Evolutionary conservation across 345 rosid genomes (phyloP).

Genomic region (Eucalyptus cloeziana): DNA sequence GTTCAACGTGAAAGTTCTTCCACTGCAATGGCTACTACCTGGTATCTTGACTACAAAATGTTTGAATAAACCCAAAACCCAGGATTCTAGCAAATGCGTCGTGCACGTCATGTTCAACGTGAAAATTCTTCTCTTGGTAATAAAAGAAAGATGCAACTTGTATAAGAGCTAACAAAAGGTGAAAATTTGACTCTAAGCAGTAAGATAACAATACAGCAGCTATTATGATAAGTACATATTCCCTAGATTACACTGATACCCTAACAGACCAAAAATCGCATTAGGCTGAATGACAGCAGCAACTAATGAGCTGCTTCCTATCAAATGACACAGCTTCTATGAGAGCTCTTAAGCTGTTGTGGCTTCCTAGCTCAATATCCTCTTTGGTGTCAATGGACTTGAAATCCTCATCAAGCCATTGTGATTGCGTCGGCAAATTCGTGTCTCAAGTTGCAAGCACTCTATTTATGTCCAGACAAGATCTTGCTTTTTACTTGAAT

Average conservation of each 20-base stretch:
- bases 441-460: neutral
- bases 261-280: neutral
- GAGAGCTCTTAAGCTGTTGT: neutral
- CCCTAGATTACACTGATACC: neutral
- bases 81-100: constrained; percentile 89
- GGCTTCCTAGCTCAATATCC: neutral
- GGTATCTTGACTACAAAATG: constrained; percentile 88
- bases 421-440: neutral
- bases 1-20: neutral
- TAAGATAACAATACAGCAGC: neutral
- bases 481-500: neutral
- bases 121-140: constrained; percentile 73
- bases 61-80: constrained; percentile 85
- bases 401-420: neutral
- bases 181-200: neutral
- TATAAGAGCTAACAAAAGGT: neutral
- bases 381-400: neutral
- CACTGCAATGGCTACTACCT: constrained; percentile 31
- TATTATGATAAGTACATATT: neutral
- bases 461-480: neutral
- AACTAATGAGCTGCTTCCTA: neutral
- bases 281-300: neutral
- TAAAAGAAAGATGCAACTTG: constrained; percentile 83
- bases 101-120: constrained; percentile 91
- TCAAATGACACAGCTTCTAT: neutral